phyloP scores from a whole-genome alignment of 139 green algal genomes.

The Parachlorella kessleri region DNA sequence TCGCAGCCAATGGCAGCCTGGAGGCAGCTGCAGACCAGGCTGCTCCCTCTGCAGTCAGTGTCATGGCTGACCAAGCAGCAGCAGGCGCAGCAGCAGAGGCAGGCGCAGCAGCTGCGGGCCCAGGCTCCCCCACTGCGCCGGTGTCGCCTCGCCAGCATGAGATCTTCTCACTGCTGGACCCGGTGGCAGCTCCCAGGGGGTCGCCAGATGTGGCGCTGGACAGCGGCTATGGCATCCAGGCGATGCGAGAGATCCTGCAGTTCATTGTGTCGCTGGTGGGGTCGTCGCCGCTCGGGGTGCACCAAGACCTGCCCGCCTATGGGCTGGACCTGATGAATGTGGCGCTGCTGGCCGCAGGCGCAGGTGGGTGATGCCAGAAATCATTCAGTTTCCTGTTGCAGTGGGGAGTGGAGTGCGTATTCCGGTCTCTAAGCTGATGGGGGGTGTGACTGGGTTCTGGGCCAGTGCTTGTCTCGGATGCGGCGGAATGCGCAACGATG shows the following conservation, averaged over 20 bases:
- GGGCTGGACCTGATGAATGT: slow-evolving; percentile 77
- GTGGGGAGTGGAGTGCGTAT: too few relatives aligned
- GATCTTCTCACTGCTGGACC: slow-evolving; percentile 16
- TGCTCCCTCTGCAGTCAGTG: too few relatives aligned
- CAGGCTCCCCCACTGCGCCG: too few relatives aligned
- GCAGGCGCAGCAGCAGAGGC: background rate
- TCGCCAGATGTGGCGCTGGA: background rate
- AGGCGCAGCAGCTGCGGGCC: too few relatives aligned
- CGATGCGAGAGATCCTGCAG: slow-evolving; percentile 42
- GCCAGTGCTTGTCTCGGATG: too few relatives aligned
- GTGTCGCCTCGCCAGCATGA: background rate
- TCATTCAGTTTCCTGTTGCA: too few relatives aligned
- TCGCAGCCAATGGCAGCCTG: too few relatives aligned
- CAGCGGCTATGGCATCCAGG: slow-evolving; percentile 42
- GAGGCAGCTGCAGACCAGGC: too few relatives aligned
- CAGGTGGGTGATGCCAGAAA: too few relatives aligned
- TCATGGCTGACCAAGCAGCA: background rate
- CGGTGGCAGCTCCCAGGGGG: background rate
- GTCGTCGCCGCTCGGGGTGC: slow-evolving; percentile 1
- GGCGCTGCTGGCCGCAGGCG: slow-evolving; percentile 52
- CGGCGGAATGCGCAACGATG: too few relatives aligned
- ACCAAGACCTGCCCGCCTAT: slow-evolving; percentile 65
- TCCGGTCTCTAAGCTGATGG: too few relatives aligned
- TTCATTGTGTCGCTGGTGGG: slow-evolving; percentile 55
- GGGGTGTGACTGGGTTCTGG: too few relatives aligned